These are phyloP conservation scores for Ogataea populi-albae DNA, from an alignment of 805 yeast species.

Conservation along the genomic window DNA sequence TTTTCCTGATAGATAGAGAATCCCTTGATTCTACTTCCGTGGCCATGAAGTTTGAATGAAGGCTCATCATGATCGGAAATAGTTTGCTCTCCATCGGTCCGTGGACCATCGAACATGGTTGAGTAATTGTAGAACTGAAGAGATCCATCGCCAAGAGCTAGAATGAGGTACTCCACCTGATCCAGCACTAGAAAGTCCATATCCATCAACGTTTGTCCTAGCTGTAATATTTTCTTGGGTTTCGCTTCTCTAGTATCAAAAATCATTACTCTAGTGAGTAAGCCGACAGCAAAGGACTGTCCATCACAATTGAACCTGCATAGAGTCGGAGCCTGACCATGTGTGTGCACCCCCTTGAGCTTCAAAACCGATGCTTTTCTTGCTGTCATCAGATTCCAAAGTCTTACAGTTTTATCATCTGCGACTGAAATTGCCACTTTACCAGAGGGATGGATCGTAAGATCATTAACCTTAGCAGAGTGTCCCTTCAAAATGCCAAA, in stretches of 20 bases:
- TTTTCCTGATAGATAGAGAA: conserved; percentile 47
- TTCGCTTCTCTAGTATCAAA: conserved; percentile 64
- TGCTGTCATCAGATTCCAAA: conserved; percentile 97
- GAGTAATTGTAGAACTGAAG: conserved; percentile 53
- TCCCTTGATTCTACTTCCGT: conserved; percentile 81
- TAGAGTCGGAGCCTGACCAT: conserved; percentile 45
- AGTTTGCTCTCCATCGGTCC: conserved; percentile 16
- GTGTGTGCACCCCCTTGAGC: conserved; percentile 63
- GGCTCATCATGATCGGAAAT: conserved; percentile 38
- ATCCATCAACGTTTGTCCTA: conserved; percentile 62
- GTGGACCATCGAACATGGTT: conserved; percentile 22
- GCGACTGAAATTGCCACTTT: conserved; percentile 88
- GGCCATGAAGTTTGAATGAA: conserved; percentile 67
- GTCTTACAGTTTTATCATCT: conserved; percentile 74
- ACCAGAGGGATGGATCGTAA: conserved; percentile 88
- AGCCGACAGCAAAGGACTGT: conserved; percentile 72
- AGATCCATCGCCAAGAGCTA: conserved; percentile 71
- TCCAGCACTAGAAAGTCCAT: conserved; percentile 49
- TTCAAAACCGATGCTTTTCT: conserved; percentile 86
- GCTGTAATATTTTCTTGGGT: conserved; percentile 49
- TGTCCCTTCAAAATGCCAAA: conserved; percentile 90
- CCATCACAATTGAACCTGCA: conserved; percentile 50
- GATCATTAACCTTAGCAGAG: conserved; percentile 73
- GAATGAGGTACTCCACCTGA: conserved; percentile 54
- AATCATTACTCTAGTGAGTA: conserved; percentile 59